A percentile compares a stretch with the other conserved stretches of the same genome.
Conservation (phyloP, 1,284 basidiomycete genomes). For the Marasmius fiardii region DNA sequence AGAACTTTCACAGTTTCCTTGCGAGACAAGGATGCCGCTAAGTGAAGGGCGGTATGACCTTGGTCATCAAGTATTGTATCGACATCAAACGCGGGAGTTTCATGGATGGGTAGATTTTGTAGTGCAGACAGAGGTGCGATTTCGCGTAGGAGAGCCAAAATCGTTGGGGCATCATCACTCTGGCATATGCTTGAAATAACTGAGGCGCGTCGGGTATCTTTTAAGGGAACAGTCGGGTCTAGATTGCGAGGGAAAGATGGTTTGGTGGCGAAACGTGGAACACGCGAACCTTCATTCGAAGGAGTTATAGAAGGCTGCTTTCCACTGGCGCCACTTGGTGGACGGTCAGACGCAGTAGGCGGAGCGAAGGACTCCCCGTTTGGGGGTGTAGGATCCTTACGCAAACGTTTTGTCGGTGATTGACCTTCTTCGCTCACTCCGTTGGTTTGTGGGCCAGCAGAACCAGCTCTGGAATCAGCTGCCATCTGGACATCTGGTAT, state of each 20-base stretch:
- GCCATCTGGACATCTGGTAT: slow-evolving; percentile 42
- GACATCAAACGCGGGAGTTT: slow-evolving; percentile 48
- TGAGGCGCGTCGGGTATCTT: slow-evolving; percentile 58
- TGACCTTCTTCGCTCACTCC: slow-evolving; percentile 47
- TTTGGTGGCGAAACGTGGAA: slow-evolving; percentile 53
- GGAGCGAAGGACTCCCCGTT: slow-evolving; percentile 11
- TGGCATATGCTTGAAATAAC: slow-evolving; percentile 64
- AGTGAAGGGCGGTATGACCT: slow-evolving; percentile 92
- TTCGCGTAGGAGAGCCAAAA: slow-evolving; percentile 65
- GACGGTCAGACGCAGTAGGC: background rate
- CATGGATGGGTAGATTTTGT: slow-evolving; percentile 23
- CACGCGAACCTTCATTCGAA: slow-evolving; percentile 4
- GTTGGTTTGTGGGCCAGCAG: slow-evolving; percentile 41
- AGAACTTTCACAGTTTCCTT: slow-evolving; percentile 66
- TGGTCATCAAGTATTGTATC: slow-evolving; percentile 90
- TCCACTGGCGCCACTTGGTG: background rate
- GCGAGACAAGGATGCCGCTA: slow-evolving; percentile 86
- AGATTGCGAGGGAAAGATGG: slow-evolving; percentile 54
- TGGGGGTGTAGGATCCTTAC: slow-evolving; percentile 46
- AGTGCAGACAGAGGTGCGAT: slow-evolving; percentile 46
- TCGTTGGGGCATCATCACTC: slow-evolving; percentile 58
- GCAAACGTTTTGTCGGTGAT: slow-evolving; percentile 62
- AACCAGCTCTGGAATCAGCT: slow-evolving; percentile 45
- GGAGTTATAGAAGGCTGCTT: slow-evolving; percentile 1
- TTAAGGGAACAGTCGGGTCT: slow-evolving; percentile 55